A percentile compares a stretch with the other conserved stretches of the same genome.
phyloP scores from a whole-genome alignment of 225 moss, liverwort and hornwort species.

The Bryoerythrophyllum caledonicum region DNA sequence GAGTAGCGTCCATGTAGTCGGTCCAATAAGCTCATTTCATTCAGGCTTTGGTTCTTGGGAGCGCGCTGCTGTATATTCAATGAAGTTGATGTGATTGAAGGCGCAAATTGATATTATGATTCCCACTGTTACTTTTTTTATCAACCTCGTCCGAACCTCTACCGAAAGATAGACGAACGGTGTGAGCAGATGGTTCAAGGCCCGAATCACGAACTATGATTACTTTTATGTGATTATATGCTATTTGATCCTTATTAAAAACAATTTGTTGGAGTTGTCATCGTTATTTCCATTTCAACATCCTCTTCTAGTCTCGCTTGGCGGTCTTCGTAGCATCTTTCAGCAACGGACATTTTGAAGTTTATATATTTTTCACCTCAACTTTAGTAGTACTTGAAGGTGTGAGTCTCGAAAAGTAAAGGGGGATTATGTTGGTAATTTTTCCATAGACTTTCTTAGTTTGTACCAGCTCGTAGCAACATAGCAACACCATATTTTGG shows the following conservation, averaged over 20 bases:
- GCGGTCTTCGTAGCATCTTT: too few species aligned
- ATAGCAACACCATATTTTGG: too few species aligned
- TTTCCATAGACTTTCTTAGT: too few species aligned
- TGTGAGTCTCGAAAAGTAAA: too few species aligned
- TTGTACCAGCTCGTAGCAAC: too few species aligned
- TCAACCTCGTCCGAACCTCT: constrained; percentile 73
- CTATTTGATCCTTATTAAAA: neutral
- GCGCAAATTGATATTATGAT: constrained; percentile 51
- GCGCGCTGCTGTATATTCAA: neutral
- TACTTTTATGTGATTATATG: neutral
- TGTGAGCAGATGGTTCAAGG: too few species aligned
- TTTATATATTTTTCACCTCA: too few species aligned
- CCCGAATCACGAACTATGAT: neutral
- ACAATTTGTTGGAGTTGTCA: neutral
- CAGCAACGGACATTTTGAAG: too few species aligned
- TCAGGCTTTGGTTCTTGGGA: neutral
- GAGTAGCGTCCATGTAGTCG: neutral
- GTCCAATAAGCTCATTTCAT: constrained; percentile 15
- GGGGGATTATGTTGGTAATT: too few species aligned
- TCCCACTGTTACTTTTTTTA: constrained; percentile 86
- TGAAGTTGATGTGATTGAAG: constrained; percentile 30
- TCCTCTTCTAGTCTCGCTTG: too few species aligned
- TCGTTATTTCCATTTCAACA: neutral
- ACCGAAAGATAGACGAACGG: too few species aligned
- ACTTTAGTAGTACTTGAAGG: too few species aligned